phyloP scores from a whole-genome alignment of 495 filamentous ascomycete species.

The Paragyromitra xinjiangensis region DNA sequence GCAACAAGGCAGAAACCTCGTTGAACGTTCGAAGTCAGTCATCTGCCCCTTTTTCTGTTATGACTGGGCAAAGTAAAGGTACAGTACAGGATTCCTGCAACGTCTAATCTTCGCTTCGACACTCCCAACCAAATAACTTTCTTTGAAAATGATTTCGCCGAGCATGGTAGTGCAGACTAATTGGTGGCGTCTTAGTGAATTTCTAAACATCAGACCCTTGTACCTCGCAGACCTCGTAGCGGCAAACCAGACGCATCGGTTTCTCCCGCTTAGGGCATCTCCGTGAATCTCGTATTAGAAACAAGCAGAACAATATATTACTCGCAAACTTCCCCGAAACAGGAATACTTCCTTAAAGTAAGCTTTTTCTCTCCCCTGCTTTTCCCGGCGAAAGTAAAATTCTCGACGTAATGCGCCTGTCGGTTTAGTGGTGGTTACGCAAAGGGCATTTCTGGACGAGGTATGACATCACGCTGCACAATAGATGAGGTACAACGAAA shows the following conservation, averaged over 20 bases:
- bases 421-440: slow-evolving; percentile 40
- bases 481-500: slow-evolving; percentile 32
- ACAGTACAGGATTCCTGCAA: slow-evolving; percentile 32
- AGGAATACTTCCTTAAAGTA: slow-evolving; percentile 33
- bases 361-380: slow-evolving; percentile 41
- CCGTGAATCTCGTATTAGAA: slow-evolving; percentile 45
- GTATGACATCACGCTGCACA: slow-evolving; percentile 47
- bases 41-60: slow-evolving; percentile 38
- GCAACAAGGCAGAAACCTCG: slow-evolving; percentile 18
- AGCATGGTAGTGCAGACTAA: slow-evolving; percentile 37
- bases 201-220: slow-evolving; percentile 51
- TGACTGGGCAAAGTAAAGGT: background rate
- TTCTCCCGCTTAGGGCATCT: slow-evolving; percentile 53
- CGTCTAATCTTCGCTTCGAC: slow-evolving; percentile 44
- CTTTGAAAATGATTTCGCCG: slow-evolving; percentile 26
- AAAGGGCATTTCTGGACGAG: slow-evolving; percentile 39
- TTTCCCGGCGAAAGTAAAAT: slow-evolving; percentile 20
- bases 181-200: slow-evolving; percentile 45
- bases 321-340: slow-evolving; percentile 46
- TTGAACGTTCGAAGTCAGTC: slow-evolving; percentile 35
- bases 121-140: slow-evolving; percentile 44
- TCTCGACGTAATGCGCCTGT: slow-evolving; percentile 34
- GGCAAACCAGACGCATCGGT: slow-evolving; percentile 46
- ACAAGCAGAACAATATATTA: slow-evolving; percentile 40
- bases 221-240: slow-evolving; percentile 44